phyloP scores from a whole-genome alignment of 1,284 basidiomycete species.

The Rhodotorula sp. region DNA sequence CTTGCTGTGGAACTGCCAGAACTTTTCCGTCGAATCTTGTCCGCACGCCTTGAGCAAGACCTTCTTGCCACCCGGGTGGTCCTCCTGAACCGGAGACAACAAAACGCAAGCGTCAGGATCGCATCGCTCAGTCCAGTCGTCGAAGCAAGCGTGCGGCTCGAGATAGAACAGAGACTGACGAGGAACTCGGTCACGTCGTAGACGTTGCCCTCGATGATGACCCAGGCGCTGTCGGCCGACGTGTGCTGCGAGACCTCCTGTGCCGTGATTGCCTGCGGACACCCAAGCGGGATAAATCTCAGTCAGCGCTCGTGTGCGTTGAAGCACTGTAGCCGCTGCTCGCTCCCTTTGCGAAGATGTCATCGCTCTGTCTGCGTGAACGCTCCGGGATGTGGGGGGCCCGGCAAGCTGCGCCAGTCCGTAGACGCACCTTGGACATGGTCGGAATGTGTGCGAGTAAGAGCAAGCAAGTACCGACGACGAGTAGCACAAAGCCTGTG shows the following conservation, averaged over 20 bases:
- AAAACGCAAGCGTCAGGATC: background rate
- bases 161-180: background rate
- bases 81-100: background rate
- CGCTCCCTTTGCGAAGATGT: too few relatives aligned
- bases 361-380: too few relatives aligned
- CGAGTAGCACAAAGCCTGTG: too few relatives aligned
- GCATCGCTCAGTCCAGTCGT: background rate
- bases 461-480: too few relatives aligned
- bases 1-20: constrained; percentile 41
- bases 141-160: background rate
- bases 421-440: too few relatives aligned
- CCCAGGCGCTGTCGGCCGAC: constrained; percentile 58
- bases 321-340: background rate
- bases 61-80: constrained; percentile 31
- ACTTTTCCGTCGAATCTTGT: constrained; percentile 34
- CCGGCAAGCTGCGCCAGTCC: too few relatives aligned
- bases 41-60: constrained; percentile 40
- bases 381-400: too few relatives aligned
- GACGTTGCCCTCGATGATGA: constrained; percentile 62
- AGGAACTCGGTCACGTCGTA: constrained; percentile 62
- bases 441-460: too few relatives aligned
- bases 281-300: background rate
- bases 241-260: constrained; percentile 57
- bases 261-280: constrained; percentile 50
- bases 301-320: background rate